These are phyloP conservation scores for Pilatotrama ljubarskyi DNA, from an alignment of 768 basidiomycete genomes.

Conservation along the genomic window DNA sequence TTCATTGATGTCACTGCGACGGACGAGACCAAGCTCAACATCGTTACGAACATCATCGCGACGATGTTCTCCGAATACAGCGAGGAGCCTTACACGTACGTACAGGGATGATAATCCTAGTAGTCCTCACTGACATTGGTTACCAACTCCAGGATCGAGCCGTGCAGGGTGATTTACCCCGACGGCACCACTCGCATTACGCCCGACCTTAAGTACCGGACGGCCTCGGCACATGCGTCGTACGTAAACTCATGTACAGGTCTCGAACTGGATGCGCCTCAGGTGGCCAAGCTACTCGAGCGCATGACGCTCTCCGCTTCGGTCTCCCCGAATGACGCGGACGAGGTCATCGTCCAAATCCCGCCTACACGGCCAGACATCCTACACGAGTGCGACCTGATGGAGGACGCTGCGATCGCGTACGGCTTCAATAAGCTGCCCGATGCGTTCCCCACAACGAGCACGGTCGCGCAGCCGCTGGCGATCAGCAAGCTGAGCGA, in stretches of 20 bases:
- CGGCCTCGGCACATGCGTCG: slow-evolving; percentile 74
- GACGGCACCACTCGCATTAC: slow-evolving; percentile 76
- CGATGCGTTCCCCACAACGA: slow-evolving; percentile 87
- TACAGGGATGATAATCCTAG: background rate
- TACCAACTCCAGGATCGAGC: slow-evolving; percentile 74
- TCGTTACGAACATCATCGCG: slow-evolving; percentile 91
- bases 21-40: slow-evolving; percentile 93
- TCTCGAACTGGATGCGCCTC: slow-evolving; percentile 61
- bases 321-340: slow-evolving; percentile 53
- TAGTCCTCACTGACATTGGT: background rate
- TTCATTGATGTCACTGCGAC: slow-evolving; percentile 98
- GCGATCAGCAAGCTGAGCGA: slow-evolving; percentile 89
- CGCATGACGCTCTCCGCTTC: slow-evolving; percentile 77
- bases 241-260: slow-evolving; percentile 98
- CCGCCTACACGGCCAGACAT: slow-evolving; percentile 98
- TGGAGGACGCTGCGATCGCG: slow-evolving; percentile 97
- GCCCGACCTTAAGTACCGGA: slow-evolving; percentile 76
- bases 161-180: slow-evolving; percentile 79
- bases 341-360: slow-evolving; percentile 74
- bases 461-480: slow-evolving; percentile 91
- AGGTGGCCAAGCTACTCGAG: slow-evolving; percentile 71
- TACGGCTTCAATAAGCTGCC: slow-evolving; percentile 98
- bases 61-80: slow-evolving; percentile 99
- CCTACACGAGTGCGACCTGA: slow-evolving; percentile 95
- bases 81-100: slow-evolving; percentile 88